Evolutionary conservation across 1,284 basidiomycete genomes (phyloP), one percentile per base, ranked within the genome.

Genomic region (Malassezia sp.): DNA sequence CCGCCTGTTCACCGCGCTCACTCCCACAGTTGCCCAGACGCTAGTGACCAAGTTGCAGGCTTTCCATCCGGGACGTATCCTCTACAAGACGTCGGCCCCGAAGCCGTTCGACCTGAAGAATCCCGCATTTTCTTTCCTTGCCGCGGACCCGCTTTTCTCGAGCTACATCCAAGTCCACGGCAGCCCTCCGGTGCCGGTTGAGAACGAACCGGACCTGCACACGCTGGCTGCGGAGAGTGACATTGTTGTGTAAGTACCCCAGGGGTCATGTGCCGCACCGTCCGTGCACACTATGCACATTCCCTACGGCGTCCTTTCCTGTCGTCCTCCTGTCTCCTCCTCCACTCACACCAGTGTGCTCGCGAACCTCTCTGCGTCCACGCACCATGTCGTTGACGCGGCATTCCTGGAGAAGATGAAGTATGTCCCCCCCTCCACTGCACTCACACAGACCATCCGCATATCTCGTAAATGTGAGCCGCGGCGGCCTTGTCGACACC

Each of bases 321-420:
- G n/a, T n/a, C n/a, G n/a, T n/a, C n/a, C n/a, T n/a, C n/a, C n/a
- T n/a, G n/a, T n/a, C n/a, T n/a, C n/a, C n/a, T 28, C 14, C 17
- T 14, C 18, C 11, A 10, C 12, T 17, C 30, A n/a, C 34, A n/a
- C 11, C 35, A 52, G 44, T 45, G 78, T 91, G 4, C 77, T 95
- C 17, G 84, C 86, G 17, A 83, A 84, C 5, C 81, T 87, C 11
- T 85, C 82, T 0, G 67, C 75, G 9, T 73, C 73, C 12, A 93
- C 89, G 8, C 74, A 78, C 45, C 81, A 88, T 59, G 60, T 89
- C 18, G 75, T 96, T 20, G 75, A 82, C 53, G 79, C 79, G 49
- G 72, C 59, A 0, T 86, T 96, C 59, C 69, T 96, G 59, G 70
- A 70, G 46, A 76, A 76, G 67, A 96, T 96, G 90, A 90, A 90